phyloP scores from a whole-genome alignment of 2,329 filamentous ascomycete species.

The Botrytis deweyae region DNA sequence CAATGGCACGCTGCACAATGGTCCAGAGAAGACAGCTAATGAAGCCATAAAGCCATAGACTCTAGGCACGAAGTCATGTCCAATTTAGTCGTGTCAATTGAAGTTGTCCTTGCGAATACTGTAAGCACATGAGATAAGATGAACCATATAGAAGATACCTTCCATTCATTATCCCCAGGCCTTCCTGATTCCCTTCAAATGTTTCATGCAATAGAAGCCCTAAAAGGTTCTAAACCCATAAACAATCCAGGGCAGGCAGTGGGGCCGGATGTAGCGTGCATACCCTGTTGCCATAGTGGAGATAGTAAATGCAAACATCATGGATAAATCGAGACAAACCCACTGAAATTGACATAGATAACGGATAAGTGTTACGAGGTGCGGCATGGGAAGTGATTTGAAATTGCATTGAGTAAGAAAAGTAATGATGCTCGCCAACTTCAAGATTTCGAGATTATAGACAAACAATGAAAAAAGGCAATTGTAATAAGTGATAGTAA shows the following conservation, averaged over 20 bases:
- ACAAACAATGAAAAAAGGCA: neutral
- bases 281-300: neutral
- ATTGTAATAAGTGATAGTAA: neutral
- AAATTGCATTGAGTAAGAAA: constrained; percentile 9
- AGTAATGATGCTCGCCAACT: neutral
- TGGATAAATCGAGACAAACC: neutral
- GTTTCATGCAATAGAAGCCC: neutral
- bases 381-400: neutral
- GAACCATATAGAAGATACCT: neutral
- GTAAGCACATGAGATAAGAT: neutral
- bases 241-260: neutral
- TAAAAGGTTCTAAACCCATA: constrained; percentile 11
- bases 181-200: neutral
- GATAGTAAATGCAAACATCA: neutral
- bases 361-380: constrained; percentile 4
- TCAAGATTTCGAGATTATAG: neutral
- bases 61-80: neutral
- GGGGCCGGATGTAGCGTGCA: constrained; percentile 1
- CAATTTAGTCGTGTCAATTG: neutral
- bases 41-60: neutral
- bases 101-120: neutral
- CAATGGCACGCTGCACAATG: neutral
- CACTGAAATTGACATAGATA: neutral
- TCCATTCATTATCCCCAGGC: neutral
- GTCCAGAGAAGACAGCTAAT: too few relatives aligned